These are phyloP conservation scores for Seiridium cupressi DNA, from an alignment of 2,329 filamentous ascomycete species.

Conservation along the genomic window DNA sequence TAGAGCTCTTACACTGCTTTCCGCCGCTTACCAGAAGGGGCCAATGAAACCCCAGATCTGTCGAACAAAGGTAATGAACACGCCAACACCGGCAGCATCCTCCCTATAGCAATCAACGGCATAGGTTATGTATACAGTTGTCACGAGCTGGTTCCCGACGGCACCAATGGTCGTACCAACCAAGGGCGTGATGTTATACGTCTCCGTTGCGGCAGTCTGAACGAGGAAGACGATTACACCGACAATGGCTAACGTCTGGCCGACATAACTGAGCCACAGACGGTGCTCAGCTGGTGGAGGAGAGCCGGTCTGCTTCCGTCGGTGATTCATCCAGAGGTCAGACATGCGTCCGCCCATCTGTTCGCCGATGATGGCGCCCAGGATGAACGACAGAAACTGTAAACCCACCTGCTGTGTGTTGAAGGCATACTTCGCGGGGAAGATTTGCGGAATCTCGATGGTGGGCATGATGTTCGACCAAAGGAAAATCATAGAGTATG, in stretches of 20 bases:
- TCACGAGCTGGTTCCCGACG: conserved; percentile 59
- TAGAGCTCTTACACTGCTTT: too few species aligned
- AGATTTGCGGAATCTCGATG: conserved; percentile 59
- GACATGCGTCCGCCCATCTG: conserved; percentile 53
- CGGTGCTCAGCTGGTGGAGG: conserved; percentile 47
- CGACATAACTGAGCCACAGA: conserved; percentile 56
- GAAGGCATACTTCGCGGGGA: conserved; percentile 53
- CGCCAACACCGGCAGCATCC: conserved; percentile 52
- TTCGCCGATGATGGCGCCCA: conserved; percentile 57
- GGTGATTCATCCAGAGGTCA: conserved; percentile 50
- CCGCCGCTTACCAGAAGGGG: conserved; percentile 25
- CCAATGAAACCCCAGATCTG: conserved; percentile 53
- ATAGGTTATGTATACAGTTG: conserved; percentile 59
- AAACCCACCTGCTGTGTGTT: conserved; percentile 57
- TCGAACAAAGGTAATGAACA: conserved; percentile 56
- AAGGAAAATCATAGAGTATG: conserved; percentile 57
- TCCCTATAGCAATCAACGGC: conserved; percentile 56
- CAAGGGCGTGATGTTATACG: conserved; percentile 57
- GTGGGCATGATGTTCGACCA: conserved; percentile 52
- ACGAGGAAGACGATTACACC: conserved; percentile 55
- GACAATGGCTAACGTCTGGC: conserved; percentile 46
- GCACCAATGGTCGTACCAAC: conserved; percentile 50
- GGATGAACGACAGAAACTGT: conserved; percentile 55
- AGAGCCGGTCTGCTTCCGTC: conserved; percentile 26
- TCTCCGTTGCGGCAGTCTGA: conserved; percentile 37